Evolutionary conservation across 495 filamentous ascomycete species (phyloP).

Genomic region (Lasiosphaeria ovina): DNA sequence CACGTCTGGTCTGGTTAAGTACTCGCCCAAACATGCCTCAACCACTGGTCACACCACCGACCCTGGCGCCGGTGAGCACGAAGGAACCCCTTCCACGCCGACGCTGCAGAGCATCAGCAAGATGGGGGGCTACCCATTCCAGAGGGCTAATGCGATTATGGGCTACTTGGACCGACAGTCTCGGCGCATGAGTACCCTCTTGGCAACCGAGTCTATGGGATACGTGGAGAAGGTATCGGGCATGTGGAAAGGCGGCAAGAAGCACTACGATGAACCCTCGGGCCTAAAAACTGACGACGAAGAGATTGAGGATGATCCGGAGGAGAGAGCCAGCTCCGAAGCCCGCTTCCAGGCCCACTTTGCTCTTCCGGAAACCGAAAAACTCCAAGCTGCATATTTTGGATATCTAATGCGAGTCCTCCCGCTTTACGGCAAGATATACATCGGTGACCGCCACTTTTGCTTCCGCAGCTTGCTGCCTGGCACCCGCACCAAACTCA

Average conservation of each 20-base stretch:
- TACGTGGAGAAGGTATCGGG: slow-evolving; percentile 97
- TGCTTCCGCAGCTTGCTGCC: slow-evolving; percentile 92
- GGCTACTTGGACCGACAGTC: slow-evolving; percentile 72
- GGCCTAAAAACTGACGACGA: slow-evolving; percentile 63
- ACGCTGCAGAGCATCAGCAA: slow-evolving; percentile 70
- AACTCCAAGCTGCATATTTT: slow-evolving; percentile 87
- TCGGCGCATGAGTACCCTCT: slow-evolving; percentile 76
- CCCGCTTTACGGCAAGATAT: slow-evolving; percentile 95
- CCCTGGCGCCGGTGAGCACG: slow-evolving; percentile 28
- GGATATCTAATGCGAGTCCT: slow-evolving; percentile 83
- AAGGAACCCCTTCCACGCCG: slow-evolving; percentile 44
- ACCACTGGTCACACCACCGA: slow-evolving; percentile 40
- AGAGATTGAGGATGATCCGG: slow-evolving; percentile 57
- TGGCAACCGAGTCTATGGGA: slow-evolving; percentile 93
- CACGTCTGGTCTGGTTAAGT: slow-evolving; percentile 17
- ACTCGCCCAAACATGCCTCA: slow-evolving; percentile 22
- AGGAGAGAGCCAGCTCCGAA: slow-evolving; percentile 58
- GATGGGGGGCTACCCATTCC: slow-evolving; percentile 76
- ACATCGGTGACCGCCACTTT: slow-evolving; percentile 84
- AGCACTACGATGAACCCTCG: slow-evolving; percentile 79
- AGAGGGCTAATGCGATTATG: slow-evolving; percentile 81
- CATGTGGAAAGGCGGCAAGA: slow-evolving; percentile 91
- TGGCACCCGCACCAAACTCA: slow-evolving; percentile 89
- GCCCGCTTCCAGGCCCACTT: slow-evolving; percentile 88
- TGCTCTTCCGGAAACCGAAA: slow-evolving; percentile 77